Evolutionary conservation across 768 basidiomycete genomes (phyloP).

Genomic region (Pluteus cervinus): DNA sequence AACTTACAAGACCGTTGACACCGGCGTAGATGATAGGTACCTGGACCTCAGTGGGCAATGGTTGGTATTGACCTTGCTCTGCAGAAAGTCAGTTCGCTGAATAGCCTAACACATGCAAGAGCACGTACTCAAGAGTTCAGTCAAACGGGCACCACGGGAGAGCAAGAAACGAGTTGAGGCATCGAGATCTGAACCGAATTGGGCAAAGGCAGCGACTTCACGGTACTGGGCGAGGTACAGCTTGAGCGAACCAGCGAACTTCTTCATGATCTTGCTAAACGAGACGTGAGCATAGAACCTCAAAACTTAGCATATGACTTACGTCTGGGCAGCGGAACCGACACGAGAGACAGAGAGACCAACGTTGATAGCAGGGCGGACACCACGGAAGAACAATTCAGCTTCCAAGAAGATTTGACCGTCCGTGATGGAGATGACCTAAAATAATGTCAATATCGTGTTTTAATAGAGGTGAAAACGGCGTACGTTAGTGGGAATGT

Average conservation of each 20-base stretch:
- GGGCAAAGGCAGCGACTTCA: constrained; percentile 99
- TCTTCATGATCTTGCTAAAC: constrained; percentile 96
- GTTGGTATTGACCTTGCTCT: constrained; percentile 99
- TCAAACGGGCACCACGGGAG: constrained; percentile 95
- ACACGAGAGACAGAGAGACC: constrained; percentile 99
- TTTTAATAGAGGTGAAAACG: not conserved
- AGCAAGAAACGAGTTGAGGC: constrained; percentile 99
- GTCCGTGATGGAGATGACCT: constrained; percentile 99
- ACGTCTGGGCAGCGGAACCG: constrained; percentile 99
- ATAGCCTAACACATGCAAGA: not conserved
- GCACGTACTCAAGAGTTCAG: constrained; percentile 83
- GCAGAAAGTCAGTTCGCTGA: constrained; percentile 16
- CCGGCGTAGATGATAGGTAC: constrained; percentile 99
- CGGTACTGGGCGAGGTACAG: constrained; percentile 99
- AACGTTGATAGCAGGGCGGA: constrained; percentile 99
- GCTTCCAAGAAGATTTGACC: constrained; percentile 99
- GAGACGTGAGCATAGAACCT: constrained; percentile 3
- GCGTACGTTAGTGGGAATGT: constrained; percentile 89
- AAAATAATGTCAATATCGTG: constrained; percentile 7
- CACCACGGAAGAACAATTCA: constrained; percentile 99
- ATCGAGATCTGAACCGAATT: constrained; percentile 99
- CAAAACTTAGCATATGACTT: constrained; percentile 24
- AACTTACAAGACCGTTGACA: constrained; percentile 93
- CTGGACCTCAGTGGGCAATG: constrained; percentile 91
- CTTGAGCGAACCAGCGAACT: constrained; percentile 99